phyloP scores from a whole-genome alignment of 75 land plant genomes.

The Cupressus sempervirens region DNA sequence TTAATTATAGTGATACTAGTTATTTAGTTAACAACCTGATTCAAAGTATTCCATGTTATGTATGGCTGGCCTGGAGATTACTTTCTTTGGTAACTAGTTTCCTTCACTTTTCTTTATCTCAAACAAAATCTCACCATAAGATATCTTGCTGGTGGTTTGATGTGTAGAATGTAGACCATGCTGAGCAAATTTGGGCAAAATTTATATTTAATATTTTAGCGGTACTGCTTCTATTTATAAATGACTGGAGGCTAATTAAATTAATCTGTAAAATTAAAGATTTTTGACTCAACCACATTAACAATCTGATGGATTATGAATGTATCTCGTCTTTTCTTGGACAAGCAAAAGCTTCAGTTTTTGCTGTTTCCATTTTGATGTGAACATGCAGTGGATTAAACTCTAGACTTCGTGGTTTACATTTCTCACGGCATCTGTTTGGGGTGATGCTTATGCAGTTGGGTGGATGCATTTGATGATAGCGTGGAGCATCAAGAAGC shows the following conservation, averaged over 20 bases:
- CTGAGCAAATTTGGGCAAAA: no score
- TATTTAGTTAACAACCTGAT: background rate
- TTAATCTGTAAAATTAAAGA: background rate
- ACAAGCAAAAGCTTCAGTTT: background rate
- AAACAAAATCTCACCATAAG: background rate
- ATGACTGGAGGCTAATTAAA: background rate
- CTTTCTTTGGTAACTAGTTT: background rate
- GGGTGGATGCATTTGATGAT: slow-evolving; percentile 2
- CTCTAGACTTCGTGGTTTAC: background rate
- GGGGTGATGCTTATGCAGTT: slow-evolving; percentile 3
- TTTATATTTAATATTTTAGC: background rate
- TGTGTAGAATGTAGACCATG: background rate
- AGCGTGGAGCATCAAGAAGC: background rate
- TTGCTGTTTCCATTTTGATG: background rate
- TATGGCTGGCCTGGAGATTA: background rate
- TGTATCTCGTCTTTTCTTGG: background rate
- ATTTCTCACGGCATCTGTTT: background rate
- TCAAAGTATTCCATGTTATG: background rate
- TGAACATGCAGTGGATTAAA: background rate
- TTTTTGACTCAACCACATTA: background rate
- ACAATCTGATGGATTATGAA: background rate
- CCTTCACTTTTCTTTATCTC: background rate
- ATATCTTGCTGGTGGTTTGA: background rate
- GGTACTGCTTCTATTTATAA: background rate
- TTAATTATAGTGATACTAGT: background rate